Percentiles rank a stretch among this genome's conserved stretches.
Conservation (phyloP, 345 rosid species). For the Heritiera fomes region DNA sequence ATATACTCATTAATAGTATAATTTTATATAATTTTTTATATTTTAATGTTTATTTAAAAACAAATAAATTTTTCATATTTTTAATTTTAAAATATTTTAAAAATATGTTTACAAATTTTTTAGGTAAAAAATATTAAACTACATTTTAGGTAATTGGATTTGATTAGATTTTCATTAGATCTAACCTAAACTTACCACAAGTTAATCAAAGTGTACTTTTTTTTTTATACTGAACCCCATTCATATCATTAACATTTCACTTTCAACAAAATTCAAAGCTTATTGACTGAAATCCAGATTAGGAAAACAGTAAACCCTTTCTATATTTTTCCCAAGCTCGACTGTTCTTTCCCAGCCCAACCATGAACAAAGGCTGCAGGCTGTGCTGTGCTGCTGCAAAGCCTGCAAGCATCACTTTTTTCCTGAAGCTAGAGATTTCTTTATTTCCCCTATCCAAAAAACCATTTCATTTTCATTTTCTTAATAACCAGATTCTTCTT, state of each 20-base stretch:
- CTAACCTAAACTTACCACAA: no score
- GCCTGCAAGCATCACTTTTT: background rate
- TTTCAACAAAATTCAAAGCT: background rate
- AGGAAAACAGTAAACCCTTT: background rate
- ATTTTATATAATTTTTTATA: no score
- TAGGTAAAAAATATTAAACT: no score
- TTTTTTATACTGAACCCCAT: background rate
- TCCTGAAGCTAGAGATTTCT: background rate
- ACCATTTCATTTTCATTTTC: background rate
- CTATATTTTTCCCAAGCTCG: background rate
- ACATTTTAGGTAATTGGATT: no score
- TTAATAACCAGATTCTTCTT: background rate
- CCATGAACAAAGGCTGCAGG: constrained; percentile 18
- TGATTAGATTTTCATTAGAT: no score
- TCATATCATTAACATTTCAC: background rate
- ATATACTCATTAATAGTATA: no score
- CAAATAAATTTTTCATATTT: no score
- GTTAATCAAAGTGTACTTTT: no score
- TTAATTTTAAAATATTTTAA: no score
- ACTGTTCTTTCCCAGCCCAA: no score
- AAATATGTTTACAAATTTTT: no score
- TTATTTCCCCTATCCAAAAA: constrained; percentile 30
- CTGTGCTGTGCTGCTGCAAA: background rate
- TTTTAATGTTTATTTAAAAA: no score
- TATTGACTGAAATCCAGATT: constrained; percentile 17